A percentile compares a stretch with the other conserved stretches of the same genome.
phyloP scores from a whole-genome alignment of 129 eudicot species.

The Arctium minus region DNA sequence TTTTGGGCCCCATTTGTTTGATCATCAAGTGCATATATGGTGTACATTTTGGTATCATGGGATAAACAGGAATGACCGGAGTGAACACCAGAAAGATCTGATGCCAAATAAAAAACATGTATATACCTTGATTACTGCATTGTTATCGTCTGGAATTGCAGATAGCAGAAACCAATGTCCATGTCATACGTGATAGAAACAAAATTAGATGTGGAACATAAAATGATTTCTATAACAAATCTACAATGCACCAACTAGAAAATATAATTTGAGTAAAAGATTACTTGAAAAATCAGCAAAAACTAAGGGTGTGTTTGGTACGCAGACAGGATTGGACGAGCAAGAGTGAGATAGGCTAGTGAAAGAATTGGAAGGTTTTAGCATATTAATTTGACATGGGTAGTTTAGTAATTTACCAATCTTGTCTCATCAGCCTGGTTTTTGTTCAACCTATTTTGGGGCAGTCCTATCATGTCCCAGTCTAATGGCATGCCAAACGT shows the following conservation, averaged over 20 bases:
- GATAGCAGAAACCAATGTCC: conserved; percentile 38
- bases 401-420: not conserved
- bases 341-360: not conserved
- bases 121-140: conserved; percentile 89
- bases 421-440: not conserved
- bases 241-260: not conserved
- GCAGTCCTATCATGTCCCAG: not conserved
- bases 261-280: not conserved
- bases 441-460: not conserved
- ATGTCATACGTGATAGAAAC: not conserved
- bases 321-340: not conserved
- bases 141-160: conserved; percentile 43
- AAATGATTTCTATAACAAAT: not conserved
- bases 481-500: not conserved
- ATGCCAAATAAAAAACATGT: not conserved
- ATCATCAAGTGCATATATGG: not conserved
- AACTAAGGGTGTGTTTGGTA: not conserved
- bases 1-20: not conserved
- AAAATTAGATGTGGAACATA: not conserved
- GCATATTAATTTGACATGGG: not conserved
- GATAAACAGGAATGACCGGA: not conserved
- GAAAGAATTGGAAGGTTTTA: not conserved
- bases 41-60: not conserved
- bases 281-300: not conserved
- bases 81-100: not conserved